These are phyloP conservation scores for Taphrina communis DNA, from an alignment of 1,139 yeast species.

Conservation along the genomic window DNA sequence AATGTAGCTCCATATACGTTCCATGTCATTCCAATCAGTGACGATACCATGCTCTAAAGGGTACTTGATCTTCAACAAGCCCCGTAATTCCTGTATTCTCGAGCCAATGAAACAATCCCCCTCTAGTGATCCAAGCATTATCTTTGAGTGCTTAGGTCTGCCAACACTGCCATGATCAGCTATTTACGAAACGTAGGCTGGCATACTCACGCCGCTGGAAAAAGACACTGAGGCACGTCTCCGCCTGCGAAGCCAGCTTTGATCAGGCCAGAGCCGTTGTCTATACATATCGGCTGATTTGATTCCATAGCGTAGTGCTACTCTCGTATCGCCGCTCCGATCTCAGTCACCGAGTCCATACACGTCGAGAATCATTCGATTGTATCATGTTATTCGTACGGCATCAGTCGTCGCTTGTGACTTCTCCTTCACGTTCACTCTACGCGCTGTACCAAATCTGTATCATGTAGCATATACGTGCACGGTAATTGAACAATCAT, in stretches of 20 bases:
- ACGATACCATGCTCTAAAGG: constrained; percentile 85
- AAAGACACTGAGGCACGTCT: constrained; percentile 69
- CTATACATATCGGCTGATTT: constrained; percentile 40
- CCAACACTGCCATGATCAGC: constrained; percentile 60
- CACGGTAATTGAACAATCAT: background rate
- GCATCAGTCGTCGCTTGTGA: background rate
- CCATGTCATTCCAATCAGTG: constrained; percentile 88
- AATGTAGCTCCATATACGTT: constrained; percentile 70
- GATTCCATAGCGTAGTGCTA: constrained; percentile 16
- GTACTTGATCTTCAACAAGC: constrained; percentile 69
- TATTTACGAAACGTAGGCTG: background rate
- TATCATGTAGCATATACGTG: too few species aligned
- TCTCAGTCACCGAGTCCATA: too few species aligned
- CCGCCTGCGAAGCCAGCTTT: constrained; percentile 96
- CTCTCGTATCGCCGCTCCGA: too few species aligned
- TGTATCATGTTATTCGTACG: background rate
- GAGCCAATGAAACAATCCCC: constrained; percentile 73
- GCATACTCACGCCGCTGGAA: constrained; percentile 55
- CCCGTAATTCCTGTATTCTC: constrained; percentile 74
- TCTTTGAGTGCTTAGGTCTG: constrained; percentile 77
- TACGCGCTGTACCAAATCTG: background rate
- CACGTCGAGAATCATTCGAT: too few species aligned
- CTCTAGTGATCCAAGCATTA: constrained; percentile 81
- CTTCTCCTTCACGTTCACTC: background rate
- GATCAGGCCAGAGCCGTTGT: constrained; percentile 75